Conservation (phyloP, 108 stramenopile species). For the Skeletonema menzelii region DNA sequence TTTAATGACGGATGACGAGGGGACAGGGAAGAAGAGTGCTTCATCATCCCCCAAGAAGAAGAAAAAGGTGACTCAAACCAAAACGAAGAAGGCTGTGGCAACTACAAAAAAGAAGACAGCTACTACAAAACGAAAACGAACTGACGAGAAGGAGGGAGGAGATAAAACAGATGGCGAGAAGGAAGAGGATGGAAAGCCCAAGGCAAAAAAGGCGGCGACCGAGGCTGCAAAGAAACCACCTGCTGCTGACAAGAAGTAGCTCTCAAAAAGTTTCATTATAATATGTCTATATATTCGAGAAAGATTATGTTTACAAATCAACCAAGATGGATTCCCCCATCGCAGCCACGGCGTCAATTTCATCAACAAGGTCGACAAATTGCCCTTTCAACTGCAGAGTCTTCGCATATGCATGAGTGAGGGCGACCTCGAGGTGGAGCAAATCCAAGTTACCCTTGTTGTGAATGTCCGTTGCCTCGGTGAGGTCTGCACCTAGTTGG, state of each 20-base stretch:
- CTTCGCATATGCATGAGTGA: conserved; percentile 36
- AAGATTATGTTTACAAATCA: no score
- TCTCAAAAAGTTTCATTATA: no score
- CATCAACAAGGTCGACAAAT: conserved; percentile 39
- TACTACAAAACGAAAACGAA: background rate
- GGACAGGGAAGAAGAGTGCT: conserved; percentile 17
- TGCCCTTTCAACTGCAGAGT: conserved; percentile 44
- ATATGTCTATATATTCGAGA: no score
- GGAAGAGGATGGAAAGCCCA: conserved; percentile 10
- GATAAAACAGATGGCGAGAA: background rate
- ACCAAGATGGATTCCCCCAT: background rate
- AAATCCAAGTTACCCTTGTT: conserved; percentile 35
- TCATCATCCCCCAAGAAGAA: conserved; percentile 31
- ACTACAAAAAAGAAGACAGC: conserved; percentile 7
- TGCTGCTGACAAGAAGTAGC: conserved; percentile 2
- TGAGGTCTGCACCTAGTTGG: conserved; percentile 28
- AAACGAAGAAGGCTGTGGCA: background rate
- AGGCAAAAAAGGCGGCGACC: conserved; percentile 10
- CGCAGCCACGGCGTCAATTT: conserved; percentile 14
- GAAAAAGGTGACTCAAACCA: background rate
- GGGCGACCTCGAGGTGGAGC: conserved; percentile 42
- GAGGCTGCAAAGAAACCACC: background rate
- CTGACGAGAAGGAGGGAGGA: conserved; percentile 1
- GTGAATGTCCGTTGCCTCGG: conserved; percentile 31
- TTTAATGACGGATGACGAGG: conserved; percentile 5